Evolutionary conservation across 73 alveolate species (phyloP), one percentile per base, ranked within the genome.

Genomic region (Blepharisma stoltei): DNA sequence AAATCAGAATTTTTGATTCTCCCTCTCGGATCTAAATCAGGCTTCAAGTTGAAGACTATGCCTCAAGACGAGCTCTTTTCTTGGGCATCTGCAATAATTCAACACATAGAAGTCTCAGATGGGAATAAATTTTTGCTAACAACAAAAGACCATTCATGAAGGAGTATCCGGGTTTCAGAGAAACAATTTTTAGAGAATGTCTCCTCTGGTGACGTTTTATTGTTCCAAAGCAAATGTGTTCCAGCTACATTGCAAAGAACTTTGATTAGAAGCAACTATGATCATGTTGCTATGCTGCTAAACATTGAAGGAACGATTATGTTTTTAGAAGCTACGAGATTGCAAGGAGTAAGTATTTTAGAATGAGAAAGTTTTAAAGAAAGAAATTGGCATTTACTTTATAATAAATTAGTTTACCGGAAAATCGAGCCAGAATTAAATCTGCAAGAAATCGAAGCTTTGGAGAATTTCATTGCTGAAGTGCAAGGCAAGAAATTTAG

Each of bases 211-310:
- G 89, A 81, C 75, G 23, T 81, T 45, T 20, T 81, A 20, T 71
- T 81, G 6, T 81, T 78, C 65, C 32, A 55, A 78, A 60, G 77
- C 53, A 77, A 81, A 77, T n/a, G 73, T 55, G 37, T 78, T 25
- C 55, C 77, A n/a, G 48, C 81, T 6, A 45, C 48, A 7, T 55
- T 75, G 18, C 78, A 81, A 47, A 73, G 89, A 78, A 50, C 71
- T 37, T n/a, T 81, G 6, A 81, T 88, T 1, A 75, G 77, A 76
- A 78, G 89, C 54, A 81, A 77, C 25, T 81, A 78, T 78, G 89
- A 81, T 69, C 89, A 81, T 81, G 89, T 81, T 38, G 89, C 89
- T 4, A 76, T 92, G 37, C 78, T 91, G 18, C 90, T 84, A 80
- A 85, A 81, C 47, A 78, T 76, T 6, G 78, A 77, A 6, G 93